phyloP scores from a whole-genome alignment of 2,329 filamentous ascomycete species.

The Thielaviopsis punctulata region DNA sequence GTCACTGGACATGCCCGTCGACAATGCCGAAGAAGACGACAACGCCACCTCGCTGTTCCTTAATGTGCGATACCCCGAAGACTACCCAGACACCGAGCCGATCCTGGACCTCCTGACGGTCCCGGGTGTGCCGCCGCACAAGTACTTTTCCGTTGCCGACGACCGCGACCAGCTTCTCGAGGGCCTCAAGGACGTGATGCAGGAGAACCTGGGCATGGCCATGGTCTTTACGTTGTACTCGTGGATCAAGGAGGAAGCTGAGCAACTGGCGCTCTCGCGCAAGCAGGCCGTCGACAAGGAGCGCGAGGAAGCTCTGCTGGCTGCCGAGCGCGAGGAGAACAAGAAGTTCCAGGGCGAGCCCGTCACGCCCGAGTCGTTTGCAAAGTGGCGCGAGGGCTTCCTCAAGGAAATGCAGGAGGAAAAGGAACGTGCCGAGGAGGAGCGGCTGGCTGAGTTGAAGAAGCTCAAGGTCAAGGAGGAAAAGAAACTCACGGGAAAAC shows the following conservation, averaged over 20 bases:
- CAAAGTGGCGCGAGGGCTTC: slow-evolving; percentile 68
- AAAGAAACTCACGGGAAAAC: slow-evolving; percentile 52
- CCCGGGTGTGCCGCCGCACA: slow-evolving; percentile 49
- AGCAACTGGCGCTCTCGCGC: slow-evolving; percentile 62
- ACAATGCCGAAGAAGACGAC: slow-evolving; percentile 44
- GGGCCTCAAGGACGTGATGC: slow-evolving; percentile 54
- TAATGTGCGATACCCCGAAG: slow-evolving; percentile 73
- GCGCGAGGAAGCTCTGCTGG: slow-evolving; percentile 36
- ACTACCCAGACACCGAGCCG: slow-evolving; percentile 78
- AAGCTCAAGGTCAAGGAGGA: slow-evolving; percentile 53
- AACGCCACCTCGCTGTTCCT: slow-evolving; percentile 54
- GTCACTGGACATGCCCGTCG: slow-evolving; percentile 57
- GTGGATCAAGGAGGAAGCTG: slow-evolving; percentile 77
- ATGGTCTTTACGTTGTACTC: slow-evolving; percentile 92
- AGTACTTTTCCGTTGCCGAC: slow-evolving; percentile 59
- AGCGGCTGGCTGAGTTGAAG: slow-evolving; percentile 67
- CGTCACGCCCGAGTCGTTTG: slow-evolving; percentile 74
- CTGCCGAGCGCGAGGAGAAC: slow-evolving; percentile 78
- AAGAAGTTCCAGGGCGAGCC: slow-evolving; percentile 84
- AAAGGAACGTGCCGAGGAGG: slow-evolving; percentile 50
- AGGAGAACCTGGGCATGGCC: slow-evolving; percentile 90
- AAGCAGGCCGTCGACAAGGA: slow-evolving; percentile 43
- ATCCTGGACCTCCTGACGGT: slow-evolving; percentile 62
- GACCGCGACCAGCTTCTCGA: slow-evolving; percentile 63
- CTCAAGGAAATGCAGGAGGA: slow-evolving; percentile 63